Percentiles rank a stretch among this genome's conserved stretches.
These are phyloP conservation scores for Aspergillus latus DNA, from an alignment of 2,329 filamentous ascomycete genomes.

Conservation along the genomic window DNA sequence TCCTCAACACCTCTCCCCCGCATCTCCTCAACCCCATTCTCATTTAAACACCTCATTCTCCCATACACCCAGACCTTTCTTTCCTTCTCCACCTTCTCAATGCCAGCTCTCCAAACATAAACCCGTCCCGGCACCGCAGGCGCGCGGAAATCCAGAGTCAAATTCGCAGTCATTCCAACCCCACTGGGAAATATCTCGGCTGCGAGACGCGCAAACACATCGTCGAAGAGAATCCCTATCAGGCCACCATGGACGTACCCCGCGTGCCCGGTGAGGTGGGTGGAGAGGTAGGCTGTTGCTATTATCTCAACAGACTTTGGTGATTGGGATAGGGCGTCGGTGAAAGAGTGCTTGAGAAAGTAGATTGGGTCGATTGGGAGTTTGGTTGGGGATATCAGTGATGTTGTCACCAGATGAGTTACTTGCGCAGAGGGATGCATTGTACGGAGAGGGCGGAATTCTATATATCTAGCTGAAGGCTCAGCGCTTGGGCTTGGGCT, in stretches of 20 bases:
- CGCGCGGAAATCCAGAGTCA: slow-evolving; percentile 2
- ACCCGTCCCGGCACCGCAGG: neutral
- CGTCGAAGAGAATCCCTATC: slow-evolving; percentile 1
- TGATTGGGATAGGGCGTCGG: neutral
- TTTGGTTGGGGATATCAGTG: neutral
- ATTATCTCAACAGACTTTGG: neutral
- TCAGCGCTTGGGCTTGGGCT: neutral
- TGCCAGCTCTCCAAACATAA: neutral
- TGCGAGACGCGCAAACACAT: neutral
- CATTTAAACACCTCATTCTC: slow-evolving; percentile 4
- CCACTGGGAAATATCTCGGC: neutral
- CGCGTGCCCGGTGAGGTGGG: neutral
- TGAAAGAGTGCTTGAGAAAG: neutral
- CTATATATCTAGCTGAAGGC: neutral
- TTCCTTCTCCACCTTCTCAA: neutral
- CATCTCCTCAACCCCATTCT: neutral
- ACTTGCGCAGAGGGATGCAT: neutral
- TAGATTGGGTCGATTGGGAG: slow-evolving; percentile 1
- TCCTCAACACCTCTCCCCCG: neutral
- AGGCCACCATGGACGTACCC: slow-evolving; percentile 2
- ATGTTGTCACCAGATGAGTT: slow-evolving; percentile 1
- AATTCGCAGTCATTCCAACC: slow-evolving; percentile 2
- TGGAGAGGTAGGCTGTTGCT: neutral
- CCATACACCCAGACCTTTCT: slow-evolving; percentile 2
- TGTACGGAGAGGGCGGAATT: neutral